These are phyloP conservation scores for Trypanosoma rangeli DNA, from an alignment of 208 protist species.

Conservation along the genomic window DNA sequence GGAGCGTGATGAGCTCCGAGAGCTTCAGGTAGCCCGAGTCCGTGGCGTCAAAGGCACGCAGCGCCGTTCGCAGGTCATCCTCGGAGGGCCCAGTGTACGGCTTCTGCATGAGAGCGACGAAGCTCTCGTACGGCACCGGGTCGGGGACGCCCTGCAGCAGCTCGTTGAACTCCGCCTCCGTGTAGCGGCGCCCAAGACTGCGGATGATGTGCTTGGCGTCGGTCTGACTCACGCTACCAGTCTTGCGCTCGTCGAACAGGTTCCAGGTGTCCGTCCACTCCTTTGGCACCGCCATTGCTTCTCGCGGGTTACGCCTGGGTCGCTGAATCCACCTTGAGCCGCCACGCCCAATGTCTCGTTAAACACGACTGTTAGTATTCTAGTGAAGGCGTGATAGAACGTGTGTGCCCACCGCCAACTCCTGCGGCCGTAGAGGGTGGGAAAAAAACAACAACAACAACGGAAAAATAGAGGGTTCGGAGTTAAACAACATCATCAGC, in stretches of 20 bases:
- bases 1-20: constrained; percentile 79
- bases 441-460: constrained; percentile 3
- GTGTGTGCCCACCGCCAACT: background rate
- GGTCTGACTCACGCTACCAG: constrained; percentile 56
- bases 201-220: constrained; percentile 90
- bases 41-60: constrained; percentile 80
- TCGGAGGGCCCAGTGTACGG: constrained; percentile 87
- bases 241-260: constrained; percentile 85
- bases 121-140: constrained; percentile 55
- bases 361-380: background rate
- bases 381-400: background rate
- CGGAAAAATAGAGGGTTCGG: too few species aligned
- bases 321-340: background rate
- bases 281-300: constrained; percentile 41
- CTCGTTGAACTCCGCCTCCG: constrained; percentile 87
- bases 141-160: constrained; percentile 62
- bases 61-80: constrained; percentile 80
- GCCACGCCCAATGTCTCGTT: background rate
- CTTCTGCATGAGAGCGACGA: constrained; percentile 85
- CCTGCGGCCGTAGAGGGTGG: background rate
- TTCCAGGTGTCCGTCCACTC: constrained; percentile 90
- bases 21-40: constrained; percentile 71
- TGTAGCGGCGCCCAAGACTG: constrained; percentile 85
- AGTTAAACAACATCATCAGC: background rate
- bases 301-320: too few species aligned